Conservation (phyloP, 306 rosid species). For the Senna tora region DNA sequence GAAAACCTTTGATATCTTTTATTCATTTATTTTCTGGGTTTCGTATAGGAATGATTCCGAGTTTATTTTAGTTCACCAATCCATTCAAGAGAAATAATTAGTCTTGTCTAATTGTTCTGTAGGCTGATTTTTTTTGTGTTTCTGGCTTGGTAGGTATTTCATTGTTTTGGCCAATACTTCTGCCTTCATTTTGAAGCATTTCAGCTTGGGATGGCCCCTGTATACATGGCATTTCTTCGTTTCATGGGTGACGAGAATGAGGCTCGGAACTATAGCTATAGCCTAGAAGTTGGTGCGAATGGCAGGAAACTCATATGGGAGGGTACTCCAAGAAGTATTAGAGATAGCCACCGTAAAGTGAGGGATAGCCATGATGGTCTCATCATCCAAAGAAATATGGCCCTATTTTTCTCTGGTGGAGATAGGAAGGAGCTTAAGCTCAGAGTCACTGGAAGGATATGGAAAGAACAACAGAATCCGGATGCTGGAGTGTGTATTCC, state of each 20-base stretch:
- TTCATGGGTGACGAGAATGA: slow-evolving; percentile 83
- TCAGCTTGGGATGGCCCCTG: slow-evolving; percentile 88
- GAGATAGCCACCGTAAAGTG: slow-evolving; percentile 83
- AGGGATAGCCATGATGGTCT: slow-evolving; percentile 85
- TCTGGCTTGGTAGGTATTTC: slow-evolving; percentile 57
- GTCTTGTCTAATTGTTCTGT: slow-evolving; percentile 3
- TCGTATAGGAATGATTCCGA: not conserved
- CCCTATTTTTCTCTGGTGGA: slow-evolving; percentile 77
- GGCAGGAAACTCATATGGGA: slow-evolving; percentile 79
- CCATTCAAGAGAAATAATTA: not conserved
- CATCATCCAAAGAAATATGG: slow-evolving; percentile 81
- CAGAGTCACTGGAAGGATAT: slow-evolving; percentile 79
- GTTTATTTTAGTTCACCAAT: not conserved
- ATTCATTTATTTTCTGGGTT: not conserved
- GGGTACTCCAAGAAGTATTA: slow-evolving; percentile 77
- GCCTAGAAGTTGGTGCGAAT: slow-evolving; percentile 79
- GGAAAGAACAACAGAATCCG: slow-evolving; percentile 80
- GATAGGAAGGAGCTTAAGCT: slow-evolving; percentile 86
- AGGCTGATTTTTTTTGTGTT: slow-evolving; percentile 11
- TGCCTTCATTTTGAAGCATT: slow-evolving; percentile 63
- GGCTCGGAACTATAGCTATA: slow-evolving; percentile 73
- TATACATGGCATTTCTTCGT: slow-evolving; percentile 83
- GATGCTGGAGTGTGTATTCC: slow-evolving; percentile 78
- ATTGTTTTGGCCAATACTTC: slow-evolving; percentile 79
- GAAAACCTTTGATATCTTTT: not conserved